Evolutionary conservation across 495 filamentous ascomycete species (phyloP), one percentile per base, ranked within the genome.

Genomic region (Jackrogersella multiformis): DNA sequence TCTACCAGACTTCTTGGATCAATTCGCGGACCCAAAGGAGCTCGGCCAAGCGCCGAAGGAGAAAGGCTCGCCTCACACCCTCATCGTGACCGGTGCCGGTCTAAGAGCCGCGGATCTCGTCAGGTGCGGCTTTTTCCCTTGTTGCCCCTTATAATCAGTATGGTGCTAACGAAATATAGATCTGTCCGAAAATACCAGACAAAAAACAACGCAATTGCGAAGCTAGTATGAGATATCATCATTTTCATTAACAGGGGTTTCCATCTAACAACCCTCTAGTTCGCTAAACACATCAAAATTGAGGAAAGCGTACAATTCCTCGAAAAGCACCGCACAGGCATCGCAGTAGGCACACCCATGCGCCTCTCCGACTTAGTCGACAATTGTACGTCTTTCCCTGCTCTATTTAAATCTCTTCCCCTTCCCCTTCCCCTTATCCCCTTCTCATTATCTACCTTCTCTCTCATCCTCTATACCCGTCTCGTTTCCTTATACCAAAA

Each of bases 221-320:
- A 99, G 76, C 82, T 98, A 61, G 81, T 82, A 74, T 56, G 79
- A 18, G 8, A 24, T 24, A 1, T 2, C 8, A 21, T 13, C 26
- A 12, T 45, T 7, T 18, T 41, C 15, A 41, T 2, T 9, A 41
- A 16, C 2, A 3, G n/a, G 36, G 32, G 26, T 30, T 52, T 9
- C 21, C 8, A 70, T 24, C 38, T 62, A 42, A 54, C 28, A 35
- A 12, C 61, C 36, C 26, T 4, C 5, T 4, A 84, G 51, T 99
- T 99, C 76, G 94, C 96, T 6, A 99, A 99, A 74, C 95, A 99
- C 66, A 97, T 99, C 80, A 99, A 99, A 78, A 67, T 99, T 5
- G 85, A 91, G 54, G 96, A 97, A 65, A 90, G 92, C 15, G 87
- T 94, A 56, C 84, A 90, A 48, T 90, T 90, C 76, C 85, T 94